These are phyloP conservation scores for Prunus persica DNA, from an alignment of 306 rosid species.

Conservation along the genomic window Prunus_persica_NCBIv2 NC_034014.1:29951001-29951500, in stretches of 20 bases:
- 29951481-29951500: slow-evolving; percentile 70
- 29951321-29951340: slow-evolving; percentile 25
- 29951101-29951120: slow-evolving; percentile 30
- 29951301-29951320: slow-evolving; percentile 38
- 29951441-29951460: slow-evolving; percentile 47
- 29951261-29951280: slow-evolving; percentile 49
- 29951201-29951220: slow-evolving; percentile 47
- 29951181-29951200: slow-evolving; percentile 27
- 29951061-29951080: slow-evolving; percentile 29
- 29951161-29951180: slow-evolving; percentile 32
- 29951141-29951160: slow-evolving; percentile 35
- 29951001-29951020: slow-evolving; percentile 31
- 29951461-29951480: slow-evolving; percentile 62
- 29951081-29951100: slow-evolving; percentile 29
- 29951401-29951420: slow-evolving; percentile 36
- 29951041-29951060: slow-evolving; percentile 35
- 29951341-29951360: slow-evolving; percentile 32
- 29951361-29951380: slow-evolving; percentile 29
- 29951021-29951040: slow-evolving; percentile 28
- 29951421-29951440: slow-evolving; percentile 66
- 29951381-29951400: slow-evolving; percentile 32
- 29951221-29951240: slow-evolving; percentile 59
- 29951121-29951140: slow-evolving; percentile 31
- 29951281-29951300: slow-evolving; percentile 34
- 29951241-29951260: slow-evolving; percentile 44